Conservation (phyloP, 2,329 filamentous ascomycete species). For the Triangularia setosa region DNA sequence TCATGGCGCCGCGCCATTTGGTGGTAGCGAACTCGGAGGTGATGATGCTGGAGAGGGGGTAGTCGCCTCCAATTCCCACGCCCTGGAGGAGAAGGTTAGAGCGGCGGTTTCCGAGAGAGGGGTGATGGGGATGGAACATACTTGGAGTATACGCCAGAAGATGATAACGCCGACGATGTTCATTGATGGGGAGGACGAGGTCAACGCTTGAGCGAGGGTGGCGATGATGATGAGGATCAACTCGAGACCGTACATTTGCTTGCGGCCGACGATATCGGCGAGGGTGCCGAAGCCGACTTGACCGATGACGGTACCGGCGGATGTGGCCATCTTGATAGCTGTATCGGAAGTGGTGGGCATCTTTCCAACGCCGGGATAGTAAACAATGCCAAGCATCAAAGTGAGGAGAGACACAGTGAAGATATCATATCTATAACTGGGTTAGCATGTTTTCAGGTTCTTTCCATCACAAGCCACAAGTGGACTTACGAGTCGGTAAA, state of each 20-base stretch:
- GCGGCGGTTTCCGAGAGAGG: neutral
- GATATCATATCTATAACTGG: conserved; percentile 40
- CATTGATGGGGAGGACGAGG: conserved; percentile 59
- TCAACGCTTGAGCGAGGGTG: conserved; percentile 67
- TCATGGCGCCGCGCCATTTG: conserved; percentile 82
- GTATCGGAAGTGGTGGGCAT: conserved; percentile 69
- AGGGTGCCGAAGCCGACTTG: conserved; percentile 76
- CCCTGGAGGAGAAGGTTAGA: conserved; percentile 34
- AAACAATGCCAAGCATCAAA: conserved; percentile 75
- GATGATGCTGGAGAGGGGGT: conserved; percentile 77
- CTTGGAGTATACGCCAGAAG: conserved; percentile 79
- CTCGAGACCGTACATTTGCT: conserved; percentile 68
- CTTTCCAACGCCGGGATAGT: conserved; percentile 55
- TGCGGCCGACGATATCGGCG: conserved; percentile 69
- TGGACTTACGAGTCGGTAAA: conserved; percentile 65
- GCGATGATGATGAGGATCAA: conserved; percentile 77
- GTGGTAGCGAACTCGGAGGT: conserved; percentile 85
- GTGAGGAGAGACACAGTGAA: conserved; percentile 73
- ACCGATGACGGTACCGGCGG: conserved; percentile 76
- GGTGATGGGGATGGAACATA: conserved; percentile 10
- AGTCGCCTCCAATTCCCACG: conserved; percentile 71
- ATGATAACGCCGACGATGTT: conserved; percentile 64
- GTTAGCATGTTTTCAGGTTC: neutral
- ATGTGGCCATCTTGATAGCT: conserved; percentile 81
- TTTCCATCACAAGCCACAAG: neutral